Conservation (phyloP, 495 filamentous ascomycete genomes). For the Neurospora terricola region DNA sequence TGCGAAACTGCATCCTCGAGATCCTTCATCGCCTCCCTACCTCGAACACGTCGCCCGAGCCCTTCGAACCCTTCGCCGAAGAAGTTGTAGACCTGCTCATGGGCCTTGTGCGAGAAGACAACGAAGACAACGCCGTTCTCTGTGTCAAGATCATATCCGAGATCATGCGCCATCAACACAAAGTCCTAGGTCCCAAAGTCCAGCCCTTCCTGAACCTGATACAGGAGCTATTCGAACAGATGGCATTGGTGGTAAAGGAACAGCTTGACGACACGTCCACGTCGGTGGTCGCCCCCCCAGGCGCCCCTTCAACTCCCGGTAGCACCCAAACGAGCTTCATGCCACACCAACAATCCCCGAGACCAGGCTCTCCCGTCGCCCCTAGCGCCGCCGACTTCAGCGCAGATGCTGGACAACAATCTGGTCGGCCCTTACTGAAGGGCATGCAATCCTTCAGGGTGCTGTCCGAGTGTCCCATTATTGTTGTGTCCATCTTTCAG, state of each 20-base stretch:
- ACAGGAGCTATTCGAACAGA: constrained; percentile 86
- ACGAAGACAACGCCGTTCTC: constrained; percentile 95
- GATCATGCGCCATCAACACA: constrained; percentile 82
- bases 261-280: constrained; percentile 69
- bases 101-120: constrained; percentile 77
- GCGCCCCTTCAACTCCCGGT: constrained; percentile 64
- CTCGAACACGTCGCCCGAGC: constrained; percentile 52
- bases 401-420: constrained; percentile 70
- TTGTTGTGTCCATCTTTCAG: constrained; percentile 97
- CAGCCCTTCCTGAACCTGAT: constrained; percentile 88
- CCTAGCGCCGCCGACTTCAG: constrained; percentile 38
- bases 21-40: constrained; percentile 88
- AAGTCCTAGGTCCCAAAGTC: constrained; percentile 66
- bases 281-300: constrained; percentile 39
- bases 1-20: constrained; percentile 86
- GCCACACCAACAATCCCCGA: constrained; percentile 59
- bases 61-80: constrained; percentile 74
- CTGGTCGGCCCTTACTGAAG: constrained; percentile 66
- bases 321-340: constrained; percentile 55
- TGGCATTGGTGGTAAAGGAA: constrained; percentile 87
- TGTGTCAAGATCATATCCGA: constrained; percentile 98
- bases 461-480: constrained; percentile 93
- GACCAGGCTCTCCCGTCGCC: constrained; percentile 80
- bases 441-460: constrained; percentile 99
- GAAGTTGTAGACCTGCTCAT: constrained; percentile 84